Percentiles rank a stretch among this genome's conserved stretches.
These are phyloP conservation scores for Populus deltoides DNA, from an alignment of 345 rosid genomes.

Conservation along the genomic window DNA sequence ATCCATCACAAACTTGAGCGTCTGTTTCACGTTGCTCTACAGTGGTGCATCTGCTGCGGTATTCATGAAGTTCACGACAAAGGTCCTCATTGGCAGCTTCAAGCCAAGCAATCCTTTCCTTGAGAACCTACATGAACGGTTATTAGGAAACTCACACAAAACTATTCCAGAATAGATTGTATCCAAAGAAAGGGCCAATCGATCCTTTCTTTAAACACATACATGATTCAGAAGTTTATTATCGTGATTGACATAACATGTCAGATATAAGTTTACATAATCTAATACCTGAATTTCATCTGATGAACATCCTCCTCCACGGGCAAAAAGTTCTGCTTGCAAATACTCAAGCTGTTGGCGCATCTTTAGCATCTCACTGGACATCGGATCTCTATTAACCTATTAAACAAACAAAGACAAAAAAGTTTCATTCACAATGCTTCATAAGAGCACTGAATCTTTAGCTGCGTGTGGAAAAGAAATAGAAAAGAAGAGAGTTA, in stretches of 20 bases:
- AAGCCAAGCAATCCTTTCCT: conserved; percentile 89
- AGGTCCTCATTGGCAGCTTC: conserved; percentile 94
- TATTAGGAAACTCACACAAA: neutral
- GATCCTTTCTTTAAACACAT: neutral
- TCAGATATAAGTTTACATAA: neutral
- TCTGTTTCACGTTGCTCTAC: conserved; percentile 65
- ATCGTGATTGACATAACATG: neutral
- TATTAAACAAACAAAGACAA: conserved; percentile 24
- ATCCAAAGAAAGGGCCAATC: neutral
- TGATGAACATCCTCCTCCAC: conserved; percentile 71
- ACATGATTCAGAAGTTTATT: neutral
- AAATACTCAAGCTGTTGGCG: conserved; percentile 88
- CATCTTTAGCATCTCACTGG: conserved; percentile 95
- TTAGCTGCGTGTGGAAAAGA: neutral
- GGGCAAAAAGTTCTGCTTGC: conserved; percentile 95
- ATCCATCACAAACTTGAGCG: conserved; percentile 56
- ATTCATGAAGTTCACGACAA: conserved; percentile 83
- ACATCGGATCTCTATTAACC: conserved; percentile 97
- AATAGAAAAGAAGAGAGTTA: neutral
- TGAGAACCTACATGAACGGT: conserved; percentile 55
- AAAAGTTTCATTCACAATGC: conserved; percentile 4
- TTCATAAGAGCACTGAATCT: neutral
- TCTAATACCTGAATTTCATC: conserved; percentile 75
- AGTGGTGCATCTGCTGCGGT: conserved; percentile 59
- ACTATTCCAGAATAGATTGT: neutral